Conservation (phyloP, 768 basidiomycete species). For the Hericium alpestre region DNA sequence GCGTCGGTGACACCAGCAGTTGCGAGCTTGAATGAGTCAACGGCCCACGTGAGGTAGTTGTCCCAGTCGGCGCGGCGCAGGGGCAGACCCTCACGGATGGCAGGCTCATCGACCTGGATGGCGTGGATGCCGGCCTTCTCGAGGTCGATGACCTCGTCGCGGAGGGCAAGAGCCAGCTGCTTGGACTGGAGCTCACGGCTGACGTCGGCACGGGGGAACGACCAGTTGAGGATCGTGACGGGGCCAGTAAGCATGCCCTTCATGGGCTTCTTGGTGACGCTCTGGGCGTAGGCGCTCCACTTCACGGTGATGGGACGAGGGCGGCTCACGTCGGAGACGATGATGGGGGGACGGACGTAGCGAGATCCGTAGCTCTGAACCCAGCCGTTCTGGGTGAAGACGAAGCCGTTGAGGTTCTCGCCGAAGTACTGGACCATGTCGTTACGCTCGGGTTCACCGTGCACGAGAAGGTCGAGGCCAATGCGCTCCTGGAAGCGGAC, state of each 20-base stretch:
- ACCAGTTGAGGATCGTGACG: constrained; percentile 99
- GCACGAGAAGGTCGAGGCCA: constrained; percentile 93
- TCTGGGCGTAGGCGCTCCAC: constrained; percentile 97
- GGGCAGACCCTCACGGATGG: constrained; percentile 97
- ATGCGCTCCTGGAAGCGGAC: constrained; percentile 96
- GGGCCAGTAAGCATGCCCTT: constrained; percentile 99
- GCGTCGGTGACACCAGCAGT: constrained; percentile 91
- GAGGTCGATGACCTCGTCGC: constrained; percentile 96
- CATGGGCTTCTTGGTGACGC: constrained; percentile 86
- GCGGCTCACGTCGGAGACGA: constrained; percentile 96
- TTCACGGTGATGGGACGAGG: constrained; percentile 87
- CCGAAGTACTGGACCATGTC: constrained; percentile 99
- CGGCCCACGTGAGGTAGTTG: constrained; percentile 93
- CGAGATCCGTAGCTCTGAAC: constrained; percentile 99
- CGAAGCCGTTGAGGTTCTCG: constrained; percentile 88
- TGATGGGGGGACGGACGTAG: constrained; percentile 96
- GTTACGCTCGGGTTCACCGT: constrained; percentile 98
- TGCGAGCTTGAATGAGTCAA: constrained; percentile 96
- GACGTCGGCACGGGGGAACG: constrained; percentile 98
- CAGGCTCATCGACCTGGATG: constrained; percentile 99
- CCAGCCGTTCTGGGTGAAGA: constrained; percentile 98
- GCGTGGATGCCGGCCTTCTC: constrained; percentile 94
- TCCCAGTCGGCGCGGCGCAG: constrained; percentile 96
- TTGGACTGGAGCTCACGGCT: constrained; percentile 94
- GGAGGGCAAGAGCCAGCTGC: constrained; percentile 94